A percentile compares a stretch with the other conserved stretches of the same genome.
Evolutionary conservation across 331 rosid species (phyloP).

Genomic region (Rhamnella rubrinervis): DNA sequence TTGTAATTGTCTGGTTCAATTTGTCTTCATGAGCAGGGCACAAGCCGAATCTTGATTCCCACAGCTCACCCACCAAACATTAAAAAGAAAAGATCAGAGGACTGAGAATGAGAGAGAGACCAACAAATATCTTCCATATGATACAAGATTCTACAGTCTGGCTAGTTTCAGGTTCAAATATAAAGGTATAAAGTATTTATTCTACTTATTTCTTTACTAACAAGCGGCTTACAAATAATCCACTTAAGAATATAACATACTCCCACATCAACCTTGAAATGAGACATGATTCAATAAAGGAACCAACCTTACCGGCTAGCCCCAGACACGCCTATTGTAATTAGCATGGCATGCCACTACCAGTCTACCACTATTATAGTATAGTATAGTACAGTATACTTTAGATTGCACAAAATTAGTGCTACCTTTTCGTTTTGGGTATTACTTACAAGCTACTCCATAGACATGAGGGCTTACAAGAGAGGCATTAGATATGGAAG

Average conservation of each 20-base stretch:
- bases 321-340: not conserved
- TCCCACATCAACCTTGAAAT: not conserved
- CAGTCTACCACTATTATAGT: too few species aligned
- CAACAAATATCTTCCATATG: not conserved
- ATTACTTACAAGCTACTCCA: constrained; percentile 69
- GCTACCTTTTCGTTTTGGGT: too few species aligned
- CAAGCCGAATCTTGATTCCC: constrained; percentile 1
- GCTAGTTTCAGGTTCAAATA: not conserved
- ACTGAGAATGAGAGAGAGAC: not conserved
- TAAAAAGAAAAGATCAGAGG: too few species aligned
- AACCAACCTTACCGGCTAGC: constrained; percentile 3
- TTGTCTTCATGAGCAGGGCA: constrained; percentile 1
- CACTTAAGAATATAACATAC: not conserved
- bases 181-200: not conserved
- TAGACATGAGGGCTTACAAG: constrained; percentile 63
- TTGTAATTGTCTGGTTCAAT: not conserved
- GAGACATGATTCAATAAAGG: not conserved
- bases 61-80: not conserved
- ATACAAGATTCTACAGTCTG: constrained; percentile 2
- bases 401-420: too few species aligned
- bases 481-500: constrained; percentile 46
- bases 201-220: not conserved
- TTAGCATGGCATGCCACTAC: too few species aligned
- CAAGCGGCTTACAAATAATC: not conserved
- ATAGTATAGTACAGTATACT: too few species aligned